phyloP scores from a whole-genome alignment of 805 yeast genomes.

The Cyberlindnera sargentensis region DNA sequence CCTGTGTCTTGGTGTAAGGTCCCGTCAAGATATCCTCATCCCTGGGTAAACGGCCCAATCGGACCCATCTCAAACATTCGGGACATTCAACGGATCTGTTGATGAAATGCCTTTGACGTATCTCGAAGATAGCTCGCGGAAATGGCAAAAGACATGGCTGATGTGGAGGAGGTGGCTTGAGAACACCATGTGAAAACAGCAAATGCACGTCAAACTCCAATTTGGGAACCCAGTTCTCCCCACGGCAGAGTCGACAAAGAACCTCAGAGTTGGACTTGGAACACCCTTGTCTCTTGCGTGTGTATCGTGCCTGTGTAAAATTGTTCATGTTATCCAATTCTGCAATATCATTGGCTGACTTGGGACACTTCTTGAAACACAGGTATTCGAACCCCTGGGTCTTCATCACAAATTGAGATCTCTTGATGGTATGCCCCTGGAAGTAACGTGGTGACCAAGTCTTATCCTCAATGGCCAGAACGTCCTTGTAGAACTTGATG shows the following conservation, averaged over 20 bases:
- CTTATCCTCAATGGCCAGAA: slow-evolving; percentile 7
- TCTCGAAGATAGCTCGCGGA: slow-evolving; percentile 15
- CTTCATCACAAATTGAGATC: slow-evolving; percentile 1
- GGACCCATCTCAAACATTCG: slow-evolving; percentile 17
- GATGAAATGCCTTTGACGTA: slow-evolving; percentile 3
- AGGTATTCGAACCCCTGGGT: slow-evolving; percentile 5
- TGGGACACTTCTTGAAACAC: slow-evolving; percentile 15
- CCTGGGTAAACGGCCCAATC: slow-evolving; percentile 10
- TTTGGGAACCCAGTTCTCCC: slow-evolving; percentile 19
- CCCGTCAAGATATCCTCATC: neutral
- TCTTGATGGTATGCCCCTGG: slow-evolving; percentile 16
- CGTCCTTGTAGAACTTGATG: slow-evolving; percentile 11
- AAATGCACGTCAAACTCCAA: slow-evolving; percentile 12
- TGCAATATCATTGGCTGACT: slow-evolving; percentile 7
- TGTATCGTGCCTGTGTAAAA: slow-evolving; percentile 9
- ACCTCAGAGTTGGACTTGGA: slow-evolving; percentile 5
- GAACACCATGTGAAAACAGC: slow-evolving; percentile 22
- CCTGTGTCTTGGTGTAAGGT: slow-evolving; percentile 1
- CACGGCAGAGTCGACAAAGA: slow-evolving; percentile 23
- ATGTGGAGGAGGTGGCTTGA: slow-evolving; percentile 1
- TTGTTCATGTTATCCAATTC: neutral
- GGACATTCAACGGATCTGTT: slow-evolving; percentile 15
- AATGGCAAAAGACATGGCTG: slow-evolving; percentile 8
- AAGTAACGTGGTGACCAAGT: slow-evolving; percentile 18
- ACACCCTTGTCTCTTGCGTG: neutral